Evolutionary conservation across 2,329 filamentous ascomycete genomes (phyloP).

Genomic region (Leptographium radiaticola): DNA sequence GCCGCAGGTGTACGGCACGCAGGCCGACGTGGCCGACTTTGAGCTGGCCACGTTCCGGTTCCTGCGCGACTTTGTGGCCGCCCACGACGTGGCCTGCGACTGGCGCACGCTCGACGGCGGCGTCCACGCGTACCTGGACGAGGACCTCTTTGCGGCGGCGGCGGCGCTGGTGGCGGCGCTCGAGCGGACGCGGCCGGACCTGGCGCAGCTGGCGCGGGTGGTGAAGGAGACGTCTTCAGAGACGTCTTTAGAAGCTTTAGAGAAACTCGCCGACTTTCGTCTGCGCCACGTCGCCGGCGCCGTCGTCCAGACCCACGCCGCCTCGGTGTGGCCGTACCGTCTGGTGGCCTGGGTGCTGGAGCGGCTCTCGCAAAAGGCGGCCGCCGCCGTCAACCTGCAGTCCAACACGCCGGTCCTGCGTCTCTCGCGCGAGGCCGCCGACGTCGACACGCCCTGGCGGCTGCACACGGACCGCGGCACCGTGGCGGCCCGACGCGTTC

Average conservation of each 20-base stretch:
- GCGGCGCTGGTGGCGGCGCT: conserved; percentile 37
- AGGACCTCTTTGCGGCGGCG: conserved; percentile 39
- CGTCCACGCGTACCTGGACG: conserved; percentile 49
- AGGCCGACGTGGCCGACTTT: conserved; percentile 52
- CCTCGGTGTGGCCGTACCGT: conserved; percentile 73
- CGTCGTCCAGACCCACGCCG: conserved; percentile 51
- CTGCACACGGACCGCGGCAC: conserved; percentile 57
- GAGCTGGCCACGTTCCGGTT: conserved; percentile 56
- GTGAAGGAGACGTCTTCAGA: conserved; percentile 16
- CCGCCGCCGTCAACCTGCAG: conserved; percentile 52
- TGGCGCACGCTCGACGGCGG: conserved; percentile 43
- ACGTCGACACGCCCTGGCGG: conserved; percentile 32
- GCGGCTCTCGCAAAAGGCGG: conserved; percentile 26
- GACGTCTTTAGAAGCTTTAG: conserved; percentile 11
- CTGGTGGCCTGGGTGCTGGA: conserved; percentile 62
- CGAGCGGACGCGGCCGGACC: conserved; percentile 36
- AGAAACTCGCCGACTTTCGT: conserved; percentile 25
- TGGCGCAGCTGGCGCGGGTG: conserved; percentile 35
- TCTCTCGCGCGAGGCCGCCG: conserved; percentile 23
- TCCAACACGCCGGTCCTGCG: conserved; percentile 54
- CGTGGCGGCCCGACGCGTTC: conserved; percentile 47
- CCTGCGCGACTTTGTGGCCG: conserved; percentile 42
- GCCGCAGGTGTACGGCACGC: conserved; percentile 49
- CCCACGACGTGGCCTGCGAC: conserved; percentile 52
- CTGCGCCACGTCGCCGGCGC: conserved; percentile 47